Evolutionary conservation across 441 rosid genomes (phyloP).

Genomic region (Macaranga tanarius): DNA sequence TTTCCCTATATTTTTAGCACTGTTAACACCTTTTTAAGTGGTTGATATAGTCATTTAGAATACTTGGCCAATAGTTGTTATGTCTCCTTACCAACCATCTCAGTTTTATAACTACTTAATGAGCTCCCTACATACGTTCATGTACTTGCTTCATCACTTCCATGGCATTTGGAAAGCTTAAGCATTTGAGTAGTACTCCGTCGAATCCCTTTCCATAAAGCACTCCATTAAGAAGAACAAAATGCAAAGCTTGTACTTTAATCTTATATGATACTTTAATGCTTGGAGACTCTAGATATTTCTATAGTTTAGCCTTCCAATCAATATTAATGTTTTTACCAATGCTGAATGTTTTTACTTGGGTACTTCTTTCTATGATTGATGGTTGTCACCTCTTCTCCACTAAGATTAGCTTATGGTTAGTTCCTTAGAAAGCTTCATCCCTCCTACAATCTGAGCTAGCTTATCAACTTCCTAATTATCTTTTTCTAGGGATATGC

Average conservation of each 20-base stretch:
- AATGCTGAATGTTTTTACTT: too few relatives aligned
- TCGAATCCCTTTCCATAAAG: background rate
- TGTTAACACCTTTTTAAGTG: background rate
- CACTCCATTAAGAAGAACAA: background rate
- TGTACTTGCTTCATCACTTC: background rate
- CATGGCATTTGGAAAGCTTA: background rate
- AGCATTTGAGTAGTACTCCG: background rate
- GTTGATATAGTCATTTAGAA: background rate
- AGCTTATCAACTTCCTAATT: too few relatives aligned
- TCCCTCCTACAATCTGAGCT: too few relatives aligned
- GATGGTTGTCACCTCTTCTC: too few relatives aligned
- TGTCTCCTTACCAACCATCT: constrained; percentile 1
- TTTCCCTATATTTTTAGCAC: background rate
- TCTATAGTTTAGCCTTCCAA: too few relatives aligned
- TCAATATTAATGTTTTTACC: too few relatives aligned
- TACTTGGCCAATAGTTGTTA: background rate
- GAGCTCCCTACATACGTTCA: too few relatives aligned
- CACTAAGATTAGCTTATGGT: too few relatives aligned
- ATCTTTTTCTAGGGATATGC: too few relatives aligned
- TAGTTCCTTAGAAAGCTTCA: too few relatives aligned
- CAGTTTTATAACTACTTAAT: background rate
- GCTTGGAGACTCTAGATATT: background rate
- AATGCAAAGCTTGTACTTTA: background rate
- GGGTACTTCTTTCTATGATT: too few relatives aligned
- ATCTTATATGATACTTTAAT: background rate